Evolutionary conservation across 1,284 basidiomycete genomes (phyloP).

Genomic region (Malassezia arunalokei): DNA sequence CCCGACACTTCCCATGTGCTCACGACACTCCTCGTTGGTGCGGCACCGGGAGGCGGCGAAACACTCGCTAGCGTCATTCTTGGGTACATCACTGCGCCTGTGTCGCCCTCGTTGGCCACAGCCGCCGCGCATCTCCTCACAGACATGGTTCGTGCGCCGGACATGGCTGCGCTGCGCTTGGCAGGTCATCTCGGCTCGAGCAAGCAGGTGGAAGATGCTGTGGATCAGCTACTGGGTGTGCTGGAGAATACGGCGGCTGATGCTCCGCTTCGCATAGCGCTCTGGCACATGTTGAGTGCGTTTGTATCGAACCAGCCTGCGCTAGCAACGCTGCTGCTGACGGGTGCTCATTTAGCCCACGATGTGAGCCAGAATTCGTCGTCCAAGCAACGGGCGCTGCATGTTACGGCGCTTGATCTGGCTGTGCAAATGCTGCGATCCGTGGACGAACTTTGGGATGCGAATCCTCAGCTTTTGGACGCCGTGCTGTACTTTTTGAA

Average conservation of each 20-base stretch:
- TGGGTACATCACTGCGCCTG: slow-evolving; percentile 20
- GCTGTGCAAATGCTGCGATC: slow-evolving; percentile 58
- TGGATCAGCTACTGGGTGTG: slow-evolving; percentile 27
- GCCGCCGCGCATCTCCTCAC: slow-evolving; percentile 29
- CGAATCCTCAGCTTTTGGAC: slow-evolving; percentile 63
- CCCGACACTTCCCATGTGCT: not conserved
- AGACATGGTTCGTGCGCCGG: slow-evolving; percentile 15
- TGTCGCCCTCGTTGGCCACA: slow-evolving; percentile 22
- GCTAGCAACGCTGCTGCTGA: slow-evolving; percentile 66
- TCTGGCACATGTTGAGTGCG: slow-evolving; percentile 71
- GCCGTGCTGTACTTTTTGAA: slow-evolving; percentile 67
- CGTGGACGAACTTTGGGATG: slow-evolving; percentile 63
- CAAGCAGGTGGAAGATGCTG: slow-evolving; percentile 29
- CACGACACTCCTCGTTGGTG: slow-evolving; percentile 1
- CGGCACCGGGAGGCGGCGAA: slow-evolving; percentile 5
- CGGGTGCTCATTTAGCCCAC: slow-evolving; percentile 54
- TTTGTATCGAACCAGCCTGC: slow-evolving; percentile 78
- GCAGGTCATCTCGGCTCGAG: slow-evolving; percentile 42
- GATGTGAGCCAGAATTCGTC: not conserved
- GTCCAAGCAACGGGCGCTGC: slow-evolving; percentile 14
- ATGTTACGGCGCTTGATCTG: slow-evolving; percentile 41
- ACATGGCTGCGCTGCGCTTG: slow-evolving; percentile 19
- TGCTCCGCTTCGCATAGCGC: slow-evolving; percentile 56
- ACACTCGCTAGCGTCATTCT: slow-evolving; percentile 19
- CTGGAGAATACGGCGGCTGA: slow-evolving; percentile 53